Percentiles rank a stretch among this genome's conserved stretches.
phyloP scores from a whole-genome alignment of 352 stramenopile species.

The Lagenidium sp. region DNA sequence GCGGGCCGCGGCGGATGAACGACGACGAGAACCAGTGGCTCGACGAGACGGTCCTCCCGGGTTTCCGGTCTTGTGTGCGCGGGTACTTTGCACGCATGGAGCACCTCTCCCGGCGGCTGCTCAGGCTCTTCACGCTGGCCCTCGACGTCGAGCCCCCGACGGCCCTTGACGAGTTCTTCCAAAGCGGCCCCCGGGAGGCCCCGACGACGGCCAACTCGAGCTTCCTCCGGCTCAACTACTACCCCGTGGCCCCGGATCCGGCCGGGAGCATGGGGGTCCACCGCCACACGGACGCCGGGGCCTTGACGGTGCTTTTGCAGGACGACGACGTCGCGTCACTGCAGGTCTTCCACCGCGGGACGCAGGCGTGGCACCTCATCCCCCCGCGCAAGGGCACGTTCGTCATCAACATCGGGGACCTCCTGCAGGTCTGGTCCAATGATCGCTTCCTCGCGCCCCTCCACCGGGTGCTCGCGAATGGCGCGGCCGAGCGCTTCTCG shows the following conservation, averaged over 20 bases:
- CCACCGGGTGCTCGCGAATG: constrained; percentile 38
- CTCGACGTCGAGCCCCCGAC: constrained; percentile 34
- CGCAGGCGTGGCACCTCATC: constrained; percentile 38
- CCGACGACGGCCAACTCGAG: constrained; percentile 61
- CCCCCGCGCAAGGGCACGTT: constrained; percentile 31
- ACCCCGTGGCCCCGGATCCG: constrained; percentile 52
- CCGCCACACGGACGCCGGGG: constrained; percentile 52
- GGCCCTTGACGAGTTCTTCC: constrained; percentile 58
- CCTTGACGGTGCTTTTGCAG: constrained; percentile 53
- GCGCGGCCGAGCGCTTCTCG: constrained; percentile 29
- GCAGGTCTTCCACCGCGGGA: constrained; percentile 40
- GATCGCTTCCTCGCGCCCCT: constrained; percentile 37
- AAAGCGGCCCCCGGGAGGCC: too few relatives aligned
- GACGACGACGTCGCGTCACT: constrained; percentile 50
- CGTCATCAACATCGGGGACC: constrained; percentile 59
- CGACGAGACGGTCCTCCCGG: constrained; percentile 23
- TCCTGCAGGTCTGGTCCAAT: constrained; percentile 54
- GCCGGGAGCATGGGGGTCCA: constrained; percentile 43
- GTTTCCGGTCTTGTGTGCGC: constrained; percentile 42
- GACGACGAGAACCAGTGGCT: constrained; percentile 86
- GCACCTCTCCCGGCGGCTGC: constrained; percentile 35
- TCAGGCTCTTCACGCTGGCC: constrained; percentile 54
- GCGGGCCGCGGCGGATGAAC: constrained; percentile 47
- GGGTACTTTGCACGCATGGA: constrained; percentile 42
- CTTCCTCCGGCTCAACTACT: constrained; percentile 90